phyloP scores from a whole-genome alignment of 208 protist species.

The Trypanosomatidae sp. region DNA sequence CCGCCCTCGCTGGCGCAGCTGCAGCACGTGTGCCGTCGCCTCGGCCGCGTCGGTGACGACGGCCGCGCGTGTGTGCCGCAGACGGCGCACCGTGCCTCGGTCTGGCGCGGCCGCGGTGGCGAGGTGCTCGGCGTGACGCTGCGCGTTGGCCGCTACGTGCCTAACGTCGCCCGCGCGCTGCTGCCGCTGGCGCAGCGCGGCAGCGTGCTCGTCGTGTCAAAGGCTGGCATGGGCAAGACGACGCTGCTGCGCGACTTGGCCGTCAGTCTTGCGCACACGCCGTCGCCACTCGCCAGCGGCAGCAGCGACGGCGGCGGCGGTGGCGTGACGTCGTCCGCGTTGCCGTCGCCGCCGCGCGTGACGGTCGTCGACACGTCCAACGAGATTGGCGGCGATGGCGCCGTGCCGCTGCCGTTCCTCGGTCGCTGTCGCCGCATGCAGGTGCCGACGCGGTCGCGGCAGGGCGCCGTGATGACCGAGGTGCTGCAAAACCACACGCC shows the following conservation, averaged over 20 bases:
- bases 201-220: slow-evolving; percentile 83
- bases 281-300: slow-evolving; percentile 3
- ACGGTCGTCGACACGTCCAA: slow-evolving; percentile 92
- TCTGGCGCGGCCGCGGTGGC: slow-evolving; percentile 53
- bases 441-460: slow-evolving; percentile 44
- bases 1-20: slow-evolving; percentile 37
- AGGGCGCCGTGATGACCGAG: slow-evolving; percentile 76
- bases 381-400: slow-evolving; percentile 50
- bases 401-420: slow-evolving; percentile 74
- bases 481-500: slow-evolving; percentile 92
- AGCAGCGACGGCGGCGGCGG: too few species aligned
- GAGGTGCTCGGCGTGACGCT: slow-evolving; percentile 79
- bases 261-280: slow-evolving; percentile 36
- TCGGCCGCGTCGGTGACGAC: slow-evolving; percentile 62
- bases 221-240: slow-evolving; percentile 89
- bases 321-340: too few species aligned
- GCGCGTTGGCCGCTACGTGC: slow-evolving; percentile 70
- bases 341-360: slow-evolving; percentile 30
- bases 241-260: slow-evolving; percentile 87
- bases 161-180: slow-evolving; percentile 41
- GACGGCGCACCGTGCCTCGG: slow-evolving; percentile 63
- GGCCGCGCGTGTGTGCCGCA: slow-evolving; percentile 52
- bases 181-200: slow-evolving; percentile 30
- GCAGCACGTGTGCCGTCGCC: slow-evolving; percentile 21
- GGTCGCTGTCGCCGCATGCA: slow-evolving; percentile 83